Percentiles rank a stretch among this genome's conserved stretches.
phyloP scores from a whole-genome alignment of 1,284 basidiomycete genomes.

The Neotropicomus parvogracilis region DNA sequence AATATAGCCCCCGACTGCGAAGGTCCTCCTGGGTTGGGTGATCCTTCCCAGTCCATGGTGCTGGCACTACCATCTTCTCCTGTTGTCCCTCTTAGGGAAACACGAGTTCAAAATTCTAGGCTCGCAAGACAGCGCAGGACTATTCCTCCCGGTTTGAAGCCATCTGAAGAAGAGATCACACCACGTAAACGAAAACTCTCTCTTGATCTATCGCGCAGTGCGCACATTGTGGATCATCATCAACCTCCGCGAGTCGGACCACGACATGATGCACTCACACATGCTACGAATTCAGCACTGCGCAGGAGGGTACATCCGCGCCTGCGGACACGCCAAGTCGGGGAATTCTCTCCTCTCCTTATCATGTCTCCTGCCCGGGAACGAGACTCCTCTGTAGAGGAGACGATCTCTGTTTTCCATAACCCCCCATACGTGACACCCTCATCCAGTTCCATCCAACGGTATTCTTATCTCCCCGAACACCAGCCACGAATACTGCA shows the following conservation, averaged over 20 bases:
- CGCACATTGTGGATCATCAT: not conserved
- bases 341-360: conserved; percentile 25
- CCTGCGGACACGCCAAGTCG: conserved; percentile 4
- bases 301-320: conserved; percentile 12
- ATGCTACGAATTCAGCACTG: not conserved
- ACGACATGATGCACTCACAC: not conserved
- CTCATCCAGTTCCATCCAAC: conserved; percentile 1
- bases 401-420: conserved; percentile 1
- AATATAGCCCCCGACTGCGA: not conserved
- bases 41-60: not conserved
- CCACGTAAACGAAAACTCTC: conserved; percentile 22
- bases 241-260: not conserved
- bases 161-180: not conserved
- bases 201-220: not conserved
- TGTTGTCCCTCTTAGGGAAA: not conserved
- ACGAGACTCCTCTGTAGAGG: not conserved
- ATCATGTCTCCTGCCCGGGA: conserved; percentile 14
- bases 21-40: not conserved
- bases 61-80: not conserved
- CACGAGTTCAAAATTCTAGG: not conserved
- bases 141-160: not conserved
- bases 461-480: not conserved
- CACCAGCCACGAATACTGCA: conserved; percentile 1
- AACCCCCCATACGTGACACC: not conserved
- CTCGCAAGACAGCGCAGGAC: not conserved